Base-by-base conservation (phyloP, 2,329 filamentous ascomycete genomes). In the Incumbomyces delicatus region DNA sequence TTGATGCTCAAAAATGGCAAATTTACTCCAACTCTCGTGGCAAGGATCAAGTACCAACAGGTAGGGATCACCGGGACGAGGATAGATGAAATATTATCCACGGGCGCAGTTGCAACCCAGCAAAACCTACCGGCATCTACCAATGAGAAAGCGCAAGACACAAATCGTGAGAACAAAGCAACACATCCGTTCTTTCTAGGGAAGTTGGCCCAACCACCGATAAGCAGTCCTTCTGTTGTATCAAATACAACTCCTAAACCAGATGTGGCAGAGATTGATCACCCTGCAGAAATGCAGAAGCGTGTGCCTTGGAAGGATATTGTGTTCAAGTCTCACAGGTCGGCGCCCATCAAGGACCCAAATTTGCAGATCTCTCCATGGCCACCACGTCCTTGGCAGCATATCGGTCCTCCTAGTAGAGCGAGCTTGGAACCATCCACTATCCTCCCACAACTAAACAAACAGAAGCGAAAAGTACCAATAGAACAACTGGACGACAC, bases 131-230 rank as follows among this genome's bases (percentile, higher is more conserved):
- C 22, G 22, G 22, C 8, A 27, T 4, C 22, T 27, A 8, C 22
- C 22, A 27, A 27, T 27, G 22, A 27, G 22, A 27, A 27, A 4
- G 8, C 22, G 22, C 5, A 27, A 27, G 22, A 27, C 8, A 27
- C 22, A 27, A 8, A 4, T 8, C 22, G 8, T 27, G 5, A 8
- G 36, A 54, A 61, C 6, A 80, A 76, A 56, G 55, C 68, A 1
- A 75, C 77, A 0, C 81, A 88, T 63, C 83, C 84, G 0, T 85
- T 88, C 59, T 88, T 88, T 58, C 59, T 73, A 13, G 77, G 75
- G 5, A 84, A 80, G 54, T 17, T 69, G 6, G 61, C 63, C 7
- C 60, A 60, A 5, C 50, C 57, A 30, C 52, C 58, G 6, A 51
- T 49, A 20, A 30, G 11, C 31, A 38, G 33, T 30, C 12, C 33